Evolutionary conservation across 2,329 filamentous ascomycete species (phyloP).

Genomic region (Colletotrichum caudatum): DNA sequence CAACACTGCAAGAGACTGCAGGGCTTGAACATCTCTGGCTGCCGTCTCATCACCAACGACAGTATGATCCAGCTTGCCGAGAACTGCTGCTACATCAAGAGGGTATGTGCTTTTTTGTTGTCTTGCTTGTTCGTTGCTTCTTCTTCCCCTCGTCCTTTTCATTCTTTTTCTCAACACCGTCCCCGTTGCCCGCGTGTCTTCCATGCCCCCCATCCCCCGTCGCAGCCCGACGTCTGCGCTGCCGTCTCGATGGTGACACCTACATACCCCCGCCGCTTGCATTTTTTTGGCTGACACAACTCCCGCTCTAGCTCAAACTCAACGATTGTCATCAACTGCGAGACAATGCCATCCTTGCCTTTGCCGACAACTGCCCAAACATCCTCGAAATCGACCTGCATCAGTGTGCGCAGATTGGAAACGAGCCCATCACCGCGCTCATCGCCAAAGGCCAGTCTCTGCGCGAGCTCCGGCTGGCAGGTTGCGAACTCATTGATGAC

Average conservation of each 20-base stretch:
- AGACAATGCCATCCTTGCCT: constrained; percentile 84
- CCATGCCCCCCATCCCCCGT: not conserved
- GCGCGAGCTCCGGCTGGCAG: constrained; percentile 89
- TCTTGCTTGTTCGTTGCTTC: not conserved
- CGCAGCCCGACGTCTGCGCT: not conserved
- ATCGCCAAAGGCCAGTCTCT: constrained; percentile 83
- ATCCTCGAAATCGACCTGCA: constrained; percentile 97
- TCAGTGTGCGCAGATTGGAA: constrained; percentile 83
- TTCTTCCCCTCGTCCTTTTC: not conserved
- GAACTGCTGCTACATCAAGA: constrained; percentile 87
- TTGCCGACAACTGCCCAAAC: constrained; percentile 89
- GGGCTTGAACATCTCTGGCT: constrained; percentile 92
- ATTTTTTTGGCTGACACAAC: constrained; percentile 47
- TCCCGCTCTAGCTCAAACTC: constrained; percentile 78
- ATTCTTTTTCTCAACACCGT: not conserved
- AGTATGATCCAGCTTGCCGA: constrained; percentile 84
- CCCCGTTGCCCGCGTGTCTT: not conserved
- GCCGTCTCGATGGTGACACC: not conserved
- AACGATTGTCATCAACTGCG: constrained; percentile 91
- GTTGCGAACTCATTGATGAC: constrained; percentile 87
- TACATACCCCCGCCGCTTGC: not conserved
- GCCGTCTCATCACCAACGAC: constrained; percentile 85
- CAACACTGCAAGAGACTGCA: constrained; percentile 87
- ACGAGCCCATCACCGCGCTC: constrained; percentile 84
- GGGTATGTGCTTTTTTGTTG: constrained; percentile 65